Conservation (phyloP, 148 eudicot genomes). For the Amaranthus palmeri region DNA sequence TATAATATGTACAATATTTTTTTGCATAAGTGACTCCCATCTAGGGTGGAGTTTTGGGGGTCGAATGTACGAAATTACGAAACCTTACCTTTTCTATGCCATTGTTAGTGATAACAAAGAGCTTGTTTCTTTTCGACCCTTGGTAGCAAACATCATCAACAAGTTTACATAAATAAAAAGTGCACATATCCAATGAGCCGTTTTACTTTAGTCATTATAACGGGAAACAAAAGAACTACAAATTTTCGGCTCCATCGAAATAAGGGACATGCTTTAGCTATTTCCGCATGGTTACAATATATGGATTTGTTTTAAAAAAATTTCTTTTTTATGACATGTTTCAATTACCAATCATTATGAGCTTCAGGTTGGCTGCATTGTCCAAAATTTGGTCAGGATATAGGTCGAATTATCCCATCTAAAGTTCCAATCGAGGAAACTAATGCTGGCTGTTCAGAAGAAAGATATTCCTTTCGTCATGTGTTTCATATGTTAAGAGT, state of each 20-base stretch:
- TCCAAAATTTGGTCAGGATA: slow-evolving; percentile 72
- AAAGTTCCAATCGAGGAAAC: slow-evolving; percentile 91
- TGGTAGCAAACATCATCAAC: no score
- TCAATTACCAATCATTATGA: background rate
- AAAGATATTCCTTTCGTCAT: slow-evolving; percentile 85
- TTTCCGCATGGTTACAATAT: background rate
- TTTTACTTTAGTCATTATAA: no score
- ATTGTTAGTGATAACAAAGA: no score
- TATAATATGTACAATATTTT: background rate
- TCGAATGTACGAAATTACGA: no score
- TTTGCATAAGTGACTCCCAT: background rate
- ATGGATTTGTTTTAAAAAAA: background rate
- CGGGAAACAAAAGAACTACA: no score
- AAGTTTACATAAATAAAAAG: no score
- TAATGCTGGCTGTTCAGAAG: slow-evolving; percentile 68
- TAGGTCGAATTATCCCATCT: slow-evolving; percentile 68
- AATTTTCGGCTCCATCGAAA: no score
- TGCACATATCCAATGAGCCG: no score
- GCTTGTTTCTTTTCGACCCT: no score
- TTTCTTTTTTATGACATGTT: background rate
- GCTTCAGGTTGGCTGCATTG: slow-evolving; percentile 91
- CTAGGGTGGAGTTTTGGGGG: no score
- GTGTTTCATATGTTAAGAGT: slow-evolving; percentile 68
- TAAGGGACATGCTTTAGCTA: no score
- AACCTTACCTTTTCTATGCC: no score